Evolutionary conservation across 257 asterid genomes (phyloP).

Genomic region (Verbascum thapsus): DNA sequence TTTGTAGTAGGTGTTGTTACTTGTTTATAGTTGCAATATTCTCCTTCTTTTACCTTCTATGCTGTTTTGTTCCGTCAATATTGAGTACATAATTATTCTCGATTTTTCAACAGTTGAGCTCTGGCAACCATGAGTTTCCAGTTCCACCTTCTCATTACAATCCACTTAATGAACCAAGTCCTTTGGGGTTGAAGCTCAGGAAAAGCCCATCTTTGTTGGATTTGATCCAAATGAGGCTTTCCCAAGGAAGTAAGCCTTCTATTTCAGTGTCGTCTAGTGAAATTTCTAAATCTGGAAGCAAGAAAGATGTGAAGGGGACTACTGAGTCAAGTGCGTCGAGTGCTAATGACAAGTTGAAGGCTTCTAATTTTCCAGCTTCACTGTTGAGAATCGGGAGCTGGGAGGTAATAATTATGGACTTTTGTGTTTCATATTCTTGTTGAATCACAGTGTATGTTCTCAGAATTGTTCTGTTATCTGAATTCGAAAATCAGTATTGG

Average conservation of each 20-base stretch:
- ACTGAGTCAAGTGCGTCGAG: slow-evolving; percentile 42
- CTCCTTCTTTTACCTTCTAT: slow-evolving; percentile 2
- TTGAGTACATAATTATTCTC: slow-evolving; percentile 5
- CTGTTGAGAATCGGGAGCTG: slow-evolving; percentile 74
- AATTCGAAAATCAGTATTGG: slow-evolving; percentile 6
- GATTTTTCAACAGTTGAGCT: slow-evolving; percentile 39
- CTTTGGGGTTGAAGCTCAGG: slow-evolving; percentile 70
- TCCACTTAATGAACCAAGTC: slow-evolving; percentile 79
- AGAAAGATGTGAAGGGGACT: slow-evolving; percentile 42
- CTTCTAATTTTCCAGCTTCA: slow-evolving; percentile 71
- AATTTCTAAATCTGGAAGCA: slow-evolving; percentile 25
- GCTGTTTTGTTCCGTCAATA: background rate
- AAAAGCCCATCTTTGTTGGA: slow-evolving; percentile 76
- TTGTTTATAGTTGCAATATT: background rate
- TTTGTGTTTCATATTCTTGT: slow-evolving; percentile 12
- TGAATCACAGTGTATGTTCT: slow-evolving; percentile 1
- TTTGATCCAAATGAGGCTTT: slow-evolving; percentile 66
- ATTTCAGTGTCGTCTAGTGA: slow-evolving; percentile 31
- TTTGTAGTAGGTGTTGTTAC: too few species aligned
- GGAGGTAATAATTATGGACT: slow-evolving; percentile 58
- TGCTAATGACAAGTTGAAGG: slow-evolving; percentile 72
- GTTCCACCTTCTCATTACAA: slow-evolving; percentile 46
- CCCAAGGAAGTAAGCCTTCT: slow-evolving; percentile 39
- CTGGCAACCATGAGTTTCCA: slow-evolving; percentile 34
- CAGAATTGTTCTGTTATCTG: background rate